These are phyloP conservation scores for Aspergillus puulaauensis DNA, from an alignment of 2,329 filamentous ascomycete species.

Conservation along the genomic window DNA sequence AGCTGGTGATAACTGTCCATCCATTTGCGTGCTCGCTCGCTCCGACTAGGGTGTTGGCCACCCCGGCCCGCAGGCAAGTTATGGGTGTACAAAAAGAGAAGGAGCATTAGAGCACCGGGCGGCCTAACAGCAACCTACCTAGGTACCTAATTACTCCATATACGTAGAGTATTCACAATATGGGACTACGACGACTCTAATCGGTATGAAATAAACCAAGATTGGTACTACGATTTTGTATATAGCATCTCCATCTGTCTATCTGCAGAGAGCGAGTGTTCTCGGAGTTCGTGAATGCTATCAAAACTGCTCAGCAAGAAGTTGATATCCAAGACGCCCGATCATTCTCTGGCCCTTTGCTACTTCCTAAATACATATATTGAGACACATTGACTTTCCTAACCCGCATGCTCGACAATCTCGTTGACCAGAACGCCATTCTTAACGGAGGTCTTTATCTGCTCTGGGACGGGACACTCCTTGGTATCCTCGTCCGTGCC, in stretches of 20 bases:
- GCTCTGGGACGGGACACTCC: constrained; percentile 84
- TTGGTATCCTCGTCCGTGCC: constrained; percentile 74
- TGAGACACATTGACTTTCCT: constrained; percentile 18
- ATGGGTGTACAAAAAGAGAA: too few species aligned
- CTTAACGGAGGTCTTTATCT: constrained; percentile 79
- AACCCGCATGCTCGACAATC: constrained; percentile 93
- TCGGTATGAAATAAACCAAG: too few species aligned
- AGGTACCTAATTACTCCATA: background rate
- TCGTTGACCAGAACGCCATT: constrained; percentile 80
- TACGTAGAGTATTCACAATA: background rate
- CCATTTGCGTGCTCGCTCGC: too few species aligned
- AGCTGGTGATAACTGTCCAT: too few species aligned
- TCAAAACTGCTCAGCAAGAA: background rate
- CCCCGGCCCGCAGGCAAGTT: too few species aligned
- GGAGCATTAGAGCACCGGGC: too few species aligned
- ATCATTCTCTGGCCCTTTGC: background rate
- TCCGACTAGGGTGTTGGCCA: too few species aligned
- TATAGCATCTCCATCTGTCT: background rate
- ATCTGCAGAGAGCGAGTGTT: background rate
- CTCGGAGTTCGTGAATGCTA: background rate
- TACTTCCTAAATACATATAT: background rate
- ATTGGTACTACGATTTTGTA: constrained; percentile 2
- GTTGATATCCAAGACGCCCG: background rate
- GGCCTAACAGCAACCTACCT: background rate
- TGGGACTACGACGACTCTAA: too few species aligned